These are phyloP conservation scores for Lepraria neglecta DNA, from an alignment of 495 filamentous ascomycete species.

Conservation along the genomic window DNA sequence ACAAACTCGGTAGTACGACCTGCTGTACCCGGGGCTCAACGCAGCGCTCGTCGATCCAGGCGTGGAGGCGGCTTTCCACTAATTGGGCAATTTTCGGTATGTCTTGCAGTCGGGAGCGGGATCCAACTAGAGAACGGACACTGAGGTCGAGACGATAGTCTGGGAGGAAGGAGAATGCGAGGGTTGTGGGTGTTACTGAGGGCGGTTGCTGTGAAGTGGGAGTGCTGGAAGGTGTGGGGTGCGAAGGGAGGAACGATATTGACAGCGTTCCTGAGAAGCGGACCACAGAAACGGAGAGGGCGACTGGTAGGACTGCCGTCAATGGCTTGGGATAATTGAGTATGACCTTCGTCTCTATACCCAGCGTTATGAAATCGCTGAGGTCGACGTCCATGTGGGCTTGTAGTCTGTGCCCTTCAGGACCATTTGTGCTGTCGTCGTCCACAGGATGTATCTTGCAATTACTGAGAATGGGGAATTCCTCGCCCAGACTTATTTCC, in stretches of 20 bases:
- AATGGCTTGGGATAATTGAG: constrained; percentile 88
- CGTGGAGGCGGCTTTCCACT: constrained; percentile 81
- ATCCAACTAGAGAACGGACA: constrained; percentile 86
- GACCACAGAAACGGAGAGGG: constrained; percentile 81
- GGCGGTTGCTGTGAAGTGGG: constrained; percentile 32
- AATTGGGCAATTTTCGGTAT: constrained; percentile 96
- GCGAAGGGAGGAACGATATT: constrained; percentile 76
- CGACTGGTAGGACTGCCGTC: constrained; percentile 88
- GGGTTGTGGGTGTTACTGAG: constrained; percentile 58
- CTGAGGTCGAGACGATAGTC: constrained; percentile 92
- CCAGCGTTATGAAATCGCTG: constrained; percentile 81
- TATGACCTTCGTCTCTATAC: constrained; percentile 85
- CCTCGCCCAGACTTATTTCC: constrained; percentile 87
- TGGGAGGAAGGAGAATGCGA: constrained; percentile 90
- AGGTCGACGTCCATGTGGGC: constrained; percentile 95
- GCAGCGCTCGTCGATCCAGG: constrained; percentile 94
- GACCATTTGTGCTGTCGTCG: constrained; percentile 40
- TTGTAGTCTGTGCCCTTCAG: constrained; percentile 67
- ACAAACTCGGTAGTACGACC: constrained; percentile 85
- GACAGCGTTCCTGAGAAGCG: constrained; percentile 91
- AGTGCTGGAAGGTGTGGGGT: constrained; percentile 32
- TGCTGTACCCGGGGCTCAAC: constrained; percentile 96
- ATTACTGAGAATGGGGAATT: constrained; percentile 98
- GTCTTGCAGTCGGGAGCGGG: constrained; percentile 82
- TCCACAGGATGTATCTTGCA: constrained; percentile 79